A percentile compares a stretch with the other conserved stretches of the same genome.
phyloP scores from a whole-genome alignment of 805 yeast genomes.

The Candida saitoana region DNA sequence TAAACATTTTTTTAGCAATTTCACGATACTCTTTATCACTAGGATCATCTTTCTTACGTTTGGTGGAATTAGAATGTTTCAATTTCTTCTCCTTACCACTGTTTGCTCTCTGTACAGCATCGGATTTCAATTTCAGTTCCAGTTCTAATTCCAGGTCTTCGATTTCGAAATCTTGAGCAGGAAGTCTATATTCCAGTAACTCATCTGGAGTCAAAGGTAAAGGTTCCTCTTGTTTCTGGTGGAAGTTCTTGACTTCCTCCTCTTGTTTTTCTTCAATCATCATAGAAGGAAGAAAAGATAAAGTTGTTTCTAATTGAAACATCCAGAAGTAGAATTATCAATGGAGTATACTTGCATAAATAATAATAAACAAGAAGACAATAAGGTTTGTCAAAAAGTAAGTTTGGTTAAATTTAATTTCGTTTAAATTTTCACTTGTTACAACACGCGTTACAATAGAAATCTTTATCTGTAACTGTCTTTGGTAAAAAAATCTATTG shows the following conservation, averaged over 20 bases:
- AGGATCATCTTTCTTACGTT: conserved; percentile 1
- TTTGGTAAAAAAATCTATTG: no score
- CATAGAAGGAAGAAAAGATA: neutral
- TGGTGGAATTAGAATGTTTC: neutral
- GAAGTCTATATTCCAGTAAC: neutral
- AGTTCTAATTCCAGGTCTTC: no score
- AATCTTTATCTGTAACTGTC: neutral
- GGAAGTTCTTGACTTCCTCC: neutral
- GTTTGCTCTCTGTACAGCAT: neutral
- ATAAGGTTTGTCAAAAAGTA: neutral
- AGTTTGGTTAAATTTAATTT: neutral
- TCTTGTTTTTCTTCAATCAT: neutral
- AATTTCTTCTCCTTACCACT: neutral
- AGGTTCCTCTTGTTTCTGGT: neutral
- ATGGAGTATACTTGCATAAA: neutral
- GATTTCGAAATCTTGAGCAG: no score
- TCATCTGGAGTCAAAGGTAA: neutral
- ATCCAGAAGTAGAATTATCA: neutral
- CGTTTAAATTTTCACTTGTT: neutral
- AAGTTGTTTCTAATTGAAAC: no score
- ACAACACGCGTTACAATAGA: neutral
- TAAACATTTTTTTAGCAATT: conserved; percentile 33
- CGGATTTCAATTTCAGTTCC: no score
- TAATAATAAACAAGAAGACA: neutral
- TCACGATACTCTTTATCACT: conserved; percentile 21